Evolutionary conservation across 441 rosid genomes (phyloP), one percentile per base, ranked within the genome.

Genomic region (Syzygium syzygioides): DNA sequence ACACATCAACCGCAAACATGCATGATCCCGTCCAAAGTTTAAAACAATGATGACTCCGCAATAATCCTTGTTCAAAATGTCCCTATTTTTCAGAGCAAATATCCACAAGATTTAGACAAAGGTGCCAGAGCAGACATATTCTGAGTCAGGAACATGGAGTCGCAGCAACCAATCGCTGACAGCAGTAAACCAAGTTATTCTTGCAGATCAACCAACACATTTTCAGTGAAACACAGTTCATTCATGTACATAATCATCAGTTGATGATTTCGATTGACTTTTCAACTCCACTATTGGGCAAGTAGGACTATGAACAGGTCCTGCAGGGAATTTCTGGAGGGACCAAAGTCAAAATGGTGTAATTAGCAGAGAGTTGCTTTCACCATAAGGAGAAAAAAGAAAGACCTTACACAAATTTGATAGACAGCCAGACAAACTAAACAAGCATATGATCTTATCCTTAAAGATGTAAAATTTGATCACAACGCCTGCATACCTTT

Each of bases 401-500:
- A 68, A 85, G 60, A 54, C 28, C 41, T 53, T 11, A 85, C 20
- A 0, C 60, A 37, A 50, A 85, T 85, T 45, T 34, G 0, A 85
- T 84, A 34, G 14, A 18, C 26, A 19, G 62, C 79, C 0, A 87
- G 45, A 19, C 2, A 23, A 87, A 54, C 53, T 19, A 37, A 57
- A 87, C 64, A 55, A 41, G 59, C 15, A n/a, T 41, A 71, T 25
- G 32, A 56, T 0, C 23, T 0, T 1, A 66, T 53, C 26, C 18
- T 53, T 45, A 20, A 19, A 79, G 84, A 79, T 18, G 45, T 55
- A n/a, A 62, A 52, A 59, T 80, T 84, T 85, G 11, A 41, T 20
- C 3, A 34, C 50, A 62, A 80, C 54, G 18, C 85, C 23, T 52
- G 28, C 34, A 23, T 84, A 93, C 94, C 92, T 93, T 55, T 9